Evolutionary conservation across 2,329 filamentous ascomycete species (phyloP).

Genomic region (Aspergillus fijiensis): DNA sequence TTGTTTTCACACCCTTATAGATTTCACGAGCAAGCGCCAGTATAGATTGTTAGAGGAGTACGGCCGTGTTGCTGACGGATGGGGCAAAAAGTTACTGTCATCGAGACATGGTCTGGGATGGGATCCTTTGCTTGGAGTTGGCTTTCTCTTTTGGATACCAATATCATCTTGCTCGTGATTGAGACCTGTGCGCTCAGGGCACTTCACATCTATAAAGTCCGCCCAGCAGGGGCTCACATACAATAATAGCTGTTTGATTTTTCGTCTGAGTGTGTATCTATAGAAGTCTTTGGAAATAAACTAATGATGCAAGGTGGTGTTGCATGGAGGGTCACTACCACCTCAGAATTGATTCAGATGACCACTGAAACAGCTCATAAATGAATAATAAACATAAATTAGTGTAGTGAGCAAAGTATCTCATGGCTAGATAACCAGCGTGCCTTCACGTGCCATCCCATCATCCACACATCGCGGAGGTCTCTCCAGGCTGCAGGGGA

Average conservation of each 20-base stretch:
- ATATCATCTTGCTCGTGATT: background rate
- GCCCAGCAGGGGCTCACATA: background rate
- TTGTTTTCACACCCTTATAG: slow-evolving; percentile 20
- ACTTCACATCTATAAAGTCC: background rate
- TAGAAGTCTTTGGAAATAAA: background rate
- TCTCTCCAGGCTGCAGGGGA: background rate
- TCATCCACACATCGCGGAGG: too few relatives aligned
- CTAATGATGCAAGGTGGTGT: background rate
- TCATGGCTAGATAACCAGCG: too few relatives aligned
- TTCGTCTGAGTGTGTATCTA: background rate
- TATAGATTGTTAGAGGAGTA: slow-evolving; percentile 25
- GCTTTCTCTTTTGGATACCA: slow-evolving; percentile 6
- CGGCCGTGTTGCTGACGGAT: slow-evolving; percentile 20
- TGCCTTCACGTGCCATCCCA: background rate
- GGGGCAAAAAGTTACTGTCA: slow-evolving; percentile 17
- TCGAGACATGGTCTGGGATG: slow-evolving; percentile 13
- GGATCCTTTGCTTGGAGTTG: slow-evolving; percentile 8
- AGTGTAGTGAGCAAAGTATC: too few relatives aligned
- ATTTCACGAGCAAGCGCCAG: slow-evolving; percentile 20
- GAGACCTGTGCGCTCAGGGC: background rate
- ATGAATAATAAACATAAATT: too few relatives aligned
- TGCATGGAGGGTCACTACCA: background rate
- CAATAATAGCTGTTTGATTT: background rate
- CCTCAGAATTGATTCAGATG: background rate
- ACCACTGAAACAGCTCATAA: background rate